A percentile compares a stretch with the other conserved stretches of the same genome.
Conservation (phyloP, 208 protist genomes). For the Angomonas desouzai region DNA sequence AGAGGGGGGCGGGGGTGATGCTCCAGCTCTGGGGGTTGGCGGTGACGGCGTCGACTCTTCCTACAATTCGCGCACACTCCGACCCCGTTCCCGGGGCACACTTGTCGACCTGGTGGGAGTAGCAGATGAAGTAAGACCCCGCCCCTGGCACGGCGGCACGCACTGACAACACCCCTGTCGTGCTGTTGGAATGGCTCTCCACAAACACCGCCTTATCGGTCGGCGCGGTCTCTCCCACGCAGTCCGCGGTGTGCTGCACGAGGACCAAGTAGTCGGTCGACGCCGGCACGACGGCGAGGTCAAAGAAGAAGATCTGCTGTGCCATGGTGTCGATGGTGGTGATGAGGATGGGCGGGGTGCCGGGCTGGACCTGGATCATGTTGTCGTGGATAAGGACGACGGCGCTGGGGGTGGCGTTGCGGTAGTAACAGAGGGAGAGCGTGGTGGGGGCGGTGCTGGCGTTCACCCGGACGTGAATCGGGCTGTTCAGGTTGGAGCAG, state of each 20-base stretch:
- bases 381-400: slow-evolving; percentile 42
- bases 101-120: slow-evolving; percentile 43
- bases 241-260: slow-evolving; percentile 34
- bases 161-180: slow-evolving; percentile 21
- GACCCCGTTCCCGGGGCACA: slow-evolving; percentile 26
- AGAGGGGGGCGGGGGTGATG: slow-evolving; percentile 40
- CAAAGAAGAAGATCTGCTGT: slow-evolving; percentile 39
- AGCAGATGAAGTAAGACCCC: slow-evolving; percentile 78
- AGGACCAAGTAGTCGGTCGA: slow-evolving; percentile 61
- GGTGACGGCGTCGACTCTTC: slow-evolving; percentile 36
- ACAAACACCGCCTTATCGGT: slow-evolving; percentile 33
- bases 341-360: slow-evolving; percentile 38
- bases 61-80: slow-evolving; percentile 79
- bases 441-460: slow-evolving; percentile 12
- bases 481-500: slow-evolving; percentile 12
- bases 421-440: slow-evolving; percentile 62
- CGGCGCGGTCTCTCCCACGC: slow-evolving; percentile 35
- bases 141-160: slow-evolving; percentile 41
- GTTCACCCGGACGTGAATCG: slow-evolving; percentile 21
- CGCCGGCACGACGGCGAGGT: slow-evolving; percentile 37
- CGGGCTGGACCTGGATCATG: slow-evolving; percentile 32
- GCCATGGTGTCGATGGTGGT: slow-evolving; percentile 21
- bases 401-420: slow-evolving; percentile 19
- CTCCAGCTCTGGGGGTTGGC: slow-evolving; percentile 54
- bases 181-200: slow-evolving; percentile 17